phyloP scores from a whole-genome alignment of 306 rosid species.

The Cyclanthera cordifolia region DNA sequence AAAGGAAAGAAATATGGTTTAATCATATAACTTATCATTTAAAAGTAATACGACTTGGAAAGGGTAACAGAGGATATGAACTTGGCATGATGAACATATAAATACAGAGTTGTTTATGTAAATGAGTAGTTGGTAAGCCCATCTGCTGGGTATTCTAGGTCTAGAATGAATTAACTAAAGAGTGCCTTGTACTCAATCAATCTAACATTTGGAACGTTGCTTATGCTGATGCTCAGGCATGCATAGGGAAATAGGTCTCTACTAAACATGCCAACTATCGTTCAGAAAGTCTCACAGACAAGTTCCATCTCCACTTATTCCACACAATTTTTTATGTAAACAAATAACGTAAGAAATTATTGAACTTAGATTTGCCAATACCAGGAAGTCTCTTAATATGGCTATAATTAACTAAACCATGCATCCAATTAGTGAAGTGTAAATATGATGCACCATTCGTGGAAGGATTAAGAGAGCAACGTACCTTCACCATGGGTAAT shows the following conservation, averaged over 20 bases:
- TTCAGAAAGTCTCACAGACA: not conserved
- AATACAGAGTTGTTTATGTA: too few species aligned
- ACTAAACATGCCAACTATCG: not conserved
- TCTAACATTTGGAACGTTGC: not conserved
- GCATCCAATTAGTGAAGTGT: not conserved
- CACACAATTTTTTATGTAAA: not conserved
- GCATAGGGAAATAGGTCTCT: not conserved
- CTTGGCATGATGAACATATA: too few species aligned
- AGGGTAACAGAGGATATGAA: not conserved
- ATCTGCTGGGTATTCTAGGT: too few species aligned
- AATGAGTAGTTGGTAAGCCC: too few species aligned
- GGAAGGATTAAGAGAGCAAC: not conserved
- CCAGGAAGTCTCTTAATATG: not conserved
- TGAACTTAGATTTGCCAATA: not conserved
- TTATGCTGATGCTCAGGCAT: not conserved
- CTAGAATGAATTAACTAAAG: too few species aligned
- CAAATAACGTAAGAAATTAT: not conserved
- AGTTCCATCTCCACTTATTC: not conserved
- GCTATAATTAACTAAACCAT: not conserved
- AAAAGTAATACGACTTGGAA: not conserved
- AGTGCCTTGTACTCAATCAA: too few species aligned
- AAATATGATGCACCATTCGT: not conserved
- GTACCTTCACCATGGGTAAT: slow-evolving; percentile 42
- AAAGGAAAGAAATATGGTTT: not conserved
- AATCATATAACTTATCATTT: not conserved